phyloP scores from a whole-genome alignment of 208 protist genomes.

The Trypanosoma mega region DNA sequence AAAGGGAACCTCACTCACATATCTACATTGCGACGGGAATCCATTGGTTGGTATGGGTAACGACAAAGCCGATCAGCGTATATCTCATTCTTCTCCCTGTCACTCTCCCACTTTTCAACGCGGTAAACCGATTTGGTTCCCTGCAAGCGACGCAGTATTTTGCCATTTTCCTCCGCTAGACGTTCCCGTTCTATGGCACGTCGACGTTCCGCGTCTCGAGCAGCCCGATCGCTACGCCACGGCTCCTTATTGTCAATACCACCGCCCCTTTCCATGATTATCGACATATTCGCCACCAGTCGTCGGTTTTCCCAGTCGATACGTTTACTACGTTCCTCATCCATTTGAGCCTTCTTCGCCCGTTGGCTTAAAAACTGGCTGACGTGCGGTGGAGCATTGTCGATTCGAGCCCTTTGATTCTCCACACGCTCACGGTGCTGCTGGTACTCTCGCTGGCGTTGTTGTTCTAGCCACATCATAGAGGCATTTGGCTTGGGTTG shows the following conservation, averaged over 20 bases:
- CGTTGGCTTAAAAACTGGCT: slow-evolving; percentile 33
- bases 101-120: slow-evolving; percentile 42
- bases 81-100: slow-evolving; percentile 50
- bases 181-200: slow-evolving; percentile 32
- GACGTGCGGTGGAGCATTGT: slow-evolving; percentile 44
- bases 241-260: slow-evolving; percentile 66
- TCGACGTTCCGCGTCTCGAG: slow-evolving; percentile 41
- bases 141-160: slow-evolving; percentile 54
- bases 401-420: slow-evolving; percentile 38
- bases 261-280: slow-evolving; percentile 64
- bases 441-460: slow-evolving; percentile 44
- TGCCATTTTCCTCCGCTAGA: slow-evolving; percentile 53
- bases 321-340: slow-evolving; percentile 32
- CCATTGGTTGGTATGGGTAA: slow-evolving; percentile 52
- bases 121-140: slow-evolving; percentile 41
- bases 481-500: slow-evolving; percentile 14
- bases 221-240: slow-evolving; percentile 47
- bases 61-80: slow-evolving; percentile 49
- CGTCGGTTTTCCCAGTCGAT: slow-evolving; percentile 59
- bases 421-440: slow-evolving; percentile 56
- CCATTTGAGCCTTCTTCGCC: slow-evolving; percentile 28
- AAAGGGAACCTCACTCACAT: background rate
- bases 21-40: slow-evolving; percentile 8
- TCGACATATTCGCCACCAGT: slow-evolving; percentile 55
- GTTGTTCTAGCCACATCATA: slow-evolving; percentile 32